Conservation (phyloP, 306 rosid genomes). For the Benincasa hispida region DNA sequence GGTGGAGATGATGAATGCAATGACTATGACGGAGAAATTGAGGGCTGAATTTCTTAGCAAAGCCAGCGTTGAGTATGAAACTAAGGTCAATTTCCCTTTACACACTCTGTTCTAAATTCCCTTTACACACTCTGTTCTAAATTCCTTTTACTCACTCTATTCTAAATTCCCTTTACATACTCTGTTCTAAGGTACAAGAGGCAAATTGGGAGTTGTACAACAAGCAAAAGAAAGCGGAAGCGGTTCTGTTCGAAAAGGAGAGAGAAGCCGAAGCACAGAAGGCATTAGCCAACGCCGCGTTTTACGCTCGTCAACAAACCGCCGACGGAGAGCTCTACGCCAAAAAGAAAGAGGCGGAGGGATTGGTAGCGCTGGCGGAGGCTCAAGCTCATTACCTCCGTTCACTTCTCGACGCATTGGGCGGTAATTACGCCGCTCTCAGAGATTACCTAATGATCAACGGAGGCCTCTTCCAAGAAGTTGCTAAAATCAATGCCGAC, state of each 20-base stretch:
- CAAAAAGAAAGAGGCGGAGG: conserved; percentile 28
- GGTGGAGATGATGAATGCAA: conserved; percentile 25
- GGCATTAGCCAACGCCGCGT: conserved; percentile 12
- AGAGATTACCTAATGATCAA: conserved; percentile 26
- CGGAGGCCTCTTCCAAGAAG: conserved; percentile 15
- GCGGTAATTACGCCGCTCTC: conserved; percentile 14
- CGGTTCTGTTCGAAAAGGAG: conserved; percentile 11
- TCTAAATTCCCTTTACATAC: too few species aligned
- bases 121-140: too few species aligned
- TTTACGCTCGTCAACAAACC: conserved; percentile 18
- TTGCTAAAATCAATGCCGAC: conserved; percentile 22
- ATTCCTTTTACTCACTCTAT: too few species aligned
- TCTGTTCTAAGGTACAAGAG: conserved; percentile 19
- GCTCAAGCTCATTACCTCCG: conserved; percentile 21
- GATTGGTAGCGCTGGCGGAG: conserved; percentile 18
- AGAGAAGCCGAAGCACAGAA: conserved; percentile 19
- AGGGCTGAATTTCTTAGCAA: conserved; percentile 25
- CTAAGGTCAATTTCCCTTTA: conserved; percentile 11
- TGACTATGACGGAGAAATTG: conserved; percentile 23
- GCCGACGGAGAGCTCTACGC: conserved; percentile 24
- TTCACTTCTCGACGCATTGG: conserved; percentile 9
- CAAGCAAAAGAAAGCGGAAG: conserved; percentile 23
- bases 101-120: too few species aligned
- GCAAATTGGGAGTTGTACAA: conserved; percentile 26
- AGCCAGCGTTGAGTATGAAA: conserved; percentile 33